Base-by-base conservation (phyloP, 2,329 filamentous ascomycete species). In the Clarireedia sp. region DNA sequence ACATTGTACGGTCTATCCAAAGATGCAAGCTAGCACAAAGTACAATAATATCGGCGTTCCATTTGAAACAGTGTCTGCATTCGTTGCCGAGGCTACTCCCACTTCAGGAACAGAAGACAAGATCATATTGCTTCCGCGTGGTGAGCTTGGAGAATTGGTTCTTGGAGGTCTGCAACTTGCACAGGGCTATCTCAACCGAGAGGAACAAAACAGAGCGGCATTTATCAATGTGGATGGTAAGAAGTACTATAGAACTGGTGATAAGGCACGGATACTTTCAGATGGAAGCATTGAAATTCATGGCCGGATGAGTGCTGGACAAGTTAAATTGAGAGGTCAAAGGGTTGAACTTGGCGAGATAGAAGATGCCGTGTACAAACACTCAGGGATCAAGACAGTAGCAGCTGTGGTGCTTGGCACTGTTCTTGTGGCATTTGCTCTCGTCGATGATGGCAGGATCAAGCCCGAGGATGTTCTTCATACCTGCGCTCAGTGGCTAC, bases 311-410 rank as follows among this genome's bases (percentile, higher is more conserved):
- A 80, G 81, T 2, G 81, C 82, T 49, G 90, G 89, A 0, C 91
- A 96, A 69, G 84, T 96, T 50, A 96, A 96, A 70, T 75, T 96
- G 7, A 80, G 90, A 52, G 90, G 90, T 1, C 90, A 95, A 69
- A 78, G 90, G 48, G 80, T 95, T 50, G 87, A 94, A 65, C 79
- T 94, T 4, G 87, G 87, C 0, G 89, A 91, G 65, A 77, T 90
- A 19, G 88, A 92, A 66, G 81, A 89, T 62, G 85, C 81, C 1
- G 77, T 85, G 2, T 75, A 86, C 45, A 79, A 79, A 54, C 78
- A 81, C 0, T 66, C 73, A 0, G 80, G 80, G 0, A 84, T 89
- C 47, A 83, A 85, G 58, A 79, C 79, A 47, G 84, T 82, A 1
- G 78, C 85, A 14, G 88, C 83, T 2, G 76, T 82, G 24, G 82